Evolutionary conservation across 2,329 filamentous ascomycete genomes (phyloP).

Genomic region (Phialocephala subalpina): DNA sequence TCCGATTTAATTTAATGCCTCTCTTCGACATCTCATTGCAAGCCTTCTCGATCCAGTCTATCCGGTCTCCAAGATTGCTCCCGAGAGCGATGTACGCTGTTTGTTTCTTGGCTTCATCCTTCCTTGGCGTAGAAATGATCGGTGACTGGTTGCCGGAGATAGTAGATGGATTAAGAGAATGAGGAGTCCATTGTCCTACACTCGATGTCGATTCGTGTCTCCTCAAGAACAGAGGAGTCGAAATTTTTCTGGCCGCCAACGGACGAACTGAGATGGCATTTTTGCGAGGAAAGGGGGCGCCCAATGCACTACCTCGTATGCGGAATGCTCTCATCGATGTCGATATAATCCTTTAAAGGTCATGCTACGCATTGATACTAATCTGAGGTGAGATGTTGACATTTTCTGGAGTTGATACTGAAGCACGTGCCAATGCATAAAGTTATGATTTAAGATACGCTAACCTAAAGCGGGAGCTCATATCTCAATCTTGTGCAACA

Average conservation of each 20-base stretch:
- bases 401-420: not conserved
- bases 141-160: not conserved
- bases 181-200: conserved; percentile 30
- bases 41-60: conserved; percentile 85
- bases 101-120: conserved; percentile 13
- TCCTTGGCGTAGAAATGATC: not conserved
- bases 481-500: not conserved
- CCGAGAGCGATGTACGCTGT: conserved; percentile 85
- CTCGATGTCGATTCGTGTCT: not conserved
- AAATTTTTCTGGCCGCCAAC: not conserved
- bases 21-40: conserved; percentile 78
- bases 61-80: conserved; percentile 89
- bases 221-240: not conserved
- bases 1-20: conserved; percentile 77
- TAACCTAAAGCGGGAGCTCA: not conserved
- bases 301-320: conserved; percentile 5
- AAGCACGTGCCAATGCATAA: conserved; percentile 1
- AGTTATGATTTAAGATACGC: not conserved
- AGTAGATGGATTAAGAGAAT: conserved; percentile 17
- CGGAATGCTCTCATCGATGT: conserved; percentile 29
- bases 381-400: not conserved
- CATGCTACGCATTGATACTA: not conserved
- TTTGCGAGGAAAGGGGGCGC: conserved; percentile 8
- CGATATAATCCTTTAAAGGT: not conserved
- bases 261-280: not conserved